A percentile compares a stretch with the other conserved stretches of the same genome.
phyloP scores from a whole-genome alignment of 331 rosid genomes.

The Phaseolus coccineus region DNA sequence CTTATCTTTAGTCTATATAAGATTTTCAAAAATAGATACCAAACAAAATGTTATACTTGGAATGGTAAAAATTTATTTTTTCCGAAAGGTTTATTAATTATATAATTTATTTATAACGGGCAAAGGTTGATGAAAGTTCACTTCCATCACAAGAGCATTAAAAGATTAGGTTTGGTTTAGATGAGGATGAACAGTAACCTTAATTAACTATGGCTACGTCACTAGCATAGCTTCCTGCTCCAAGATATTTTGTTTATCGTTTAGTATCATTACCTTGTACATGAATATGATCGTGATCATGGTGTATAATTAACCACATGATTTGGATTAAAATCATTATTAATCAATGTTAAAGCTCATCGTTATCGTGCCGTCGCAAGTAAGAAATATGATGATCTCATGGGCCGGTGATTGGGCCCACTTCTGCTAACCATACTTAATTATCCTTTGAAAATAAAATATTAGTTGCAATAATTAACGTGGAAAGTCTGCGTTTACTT shows the following conservation, averaged over 20 bases:
- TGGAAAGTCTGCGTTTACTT: conserved; percentile 37
- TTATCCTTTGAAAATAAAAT: conserved; percentile 18
- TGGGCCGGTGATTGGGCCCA: conserved; percentile 85
- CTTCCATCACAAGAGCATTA: conserved; percentile 28
- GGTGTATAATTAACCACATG: conserved; percentile 11
- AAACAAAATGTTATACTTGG: background rate
- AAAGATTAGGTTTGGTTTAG: conserved; percentile 47
- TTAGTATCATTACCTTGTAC: conserved; percentile 7
- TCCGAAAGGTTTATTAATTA: background rate
- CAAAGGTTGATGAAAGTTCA: conserved; percentile 10
- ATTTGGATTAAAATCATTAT: conserved; percentile 43
- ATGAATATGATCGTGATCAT: conserved; percentile 26
- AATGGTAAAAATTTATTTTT: background rate
- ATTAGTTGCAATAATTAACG: conserved; percentile 42
- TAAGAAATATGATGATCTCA: conserved; percentile 74
- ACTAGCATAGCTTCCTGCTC: conserved; percentile 10
- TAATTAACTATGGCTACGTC: conserved; percentile 25
- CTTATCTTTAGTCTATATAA: no score
- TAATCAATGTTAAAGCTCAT: conserved; percentile 46
- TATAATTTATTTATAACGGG: background rate
- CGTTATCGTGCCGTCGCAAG: conserved; percentile 84
- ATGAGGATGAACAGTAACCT: conserved; percentile 4
- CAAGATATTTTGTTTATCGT: conserved; percentile 43
- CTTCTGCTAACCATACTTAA: conserved; percentile 44
- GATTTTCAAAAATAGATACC: no score